Percentiles rank a stretch among this genome's conserved stretches.
Evolutionary conservation across 2,329 filamentous ascomycete genomes (phyloP).

Genomic region (Hirsutella minnesotensis): DNA sequence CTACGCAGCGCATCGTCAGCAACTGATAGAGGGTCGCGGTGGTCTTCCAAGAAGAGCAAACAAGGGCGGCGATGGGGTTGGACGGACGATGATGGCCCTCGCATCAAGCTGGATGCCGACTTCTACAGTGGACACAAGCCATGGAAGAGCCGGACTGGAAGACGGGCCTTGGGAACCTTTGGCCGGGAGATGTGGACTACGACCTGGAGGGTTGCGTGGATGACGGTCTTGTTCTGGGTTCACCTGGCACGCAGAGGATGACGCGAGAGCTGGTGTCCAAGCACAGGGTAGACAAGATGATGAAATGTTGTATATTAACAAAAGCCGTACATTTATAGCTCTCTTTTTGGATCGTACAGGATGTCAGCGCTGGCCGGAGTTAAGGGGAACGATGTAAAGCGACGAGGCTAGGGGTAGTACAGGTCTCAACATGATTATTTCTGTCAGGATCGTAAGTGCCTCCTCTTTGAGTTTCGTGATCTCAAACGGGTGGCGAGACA

Average conservation of each 20-base stretch:
- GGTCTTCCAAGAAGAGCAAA: slow-evolving; percentile 15
- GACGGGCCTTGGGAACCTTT: slow-evolving; percentile 31
- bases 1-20: slow-evolving; percentile 9
- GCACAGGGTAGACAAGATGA: too few species aligned
- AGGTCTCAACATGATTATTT: too few species aligned
- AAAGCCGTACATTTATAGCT: too few species aligned
- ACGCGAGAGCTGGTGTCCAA: not conserved
- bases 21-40: slow-evolving; percentile 11
- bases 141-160: slow-evolving; percentile 15
- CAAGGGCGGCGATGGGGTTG: slow-evolving; percentile 27
- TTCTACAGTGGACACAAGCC: slow-evolving; percentile 31
- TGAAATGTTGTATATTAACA: too few species aligned
- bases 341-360: too few species aligned
- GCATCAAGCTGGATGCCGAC: slow-evolving; percentile 41
- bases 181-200: slow-evolving; percentile 49
- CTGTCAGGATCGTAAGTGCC: too few species aligned
- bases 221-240: slow-evolving; percentile 52
- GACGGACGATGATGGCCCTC: slow-evolving; percentile 30
- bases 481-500: too few species aligned
- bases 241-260: slow-evolving; percentile 55
- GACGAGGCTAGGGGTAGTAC: too few species aligned
- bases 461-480: too few species aligned
- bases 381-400: too few species aligned
- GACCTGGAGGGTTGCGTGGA: slow-evolving; percentile 49
- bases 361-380: too few species aligned